Percentiles rank a stretch among this genome's conserved stretches.
Evolutionary conservation across 83 land plant genomes (phyloP).

Genomic region (Larix sibirica): DNA sequence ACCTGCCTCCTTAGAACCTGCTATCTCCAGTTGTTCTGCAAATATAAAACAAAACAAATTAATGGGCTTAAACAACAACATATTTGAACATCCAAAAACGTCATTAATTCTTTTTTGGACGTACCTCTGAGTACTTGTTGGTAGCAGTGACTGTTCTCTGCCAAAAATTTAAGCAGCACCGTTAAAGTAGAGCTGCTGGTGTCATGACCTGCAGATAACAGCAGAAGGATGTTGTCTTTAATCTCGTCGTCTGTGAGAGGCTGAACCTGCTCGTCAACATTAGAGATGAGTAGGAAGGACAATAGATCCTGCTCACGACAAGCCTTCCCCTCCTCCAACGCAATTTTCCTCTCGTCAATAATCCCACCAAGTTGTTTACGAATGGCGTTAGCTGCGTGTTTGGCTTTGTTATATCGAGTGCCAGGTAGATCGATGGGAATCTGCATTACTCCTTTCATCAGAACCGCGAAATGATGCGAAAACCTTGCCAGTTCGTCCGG

Average conservation of each 20-base stretch:
- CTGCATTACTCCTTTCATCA: slow-evolving; percentile 35
- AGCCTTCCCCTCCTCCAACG: slow-evolving; percentile 14
- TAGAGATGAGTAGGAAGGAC: slow-evolving; percentile 17
- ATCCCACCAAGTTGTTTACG: slow-evolving; percentile 1
- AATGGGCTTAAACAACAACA: no score
- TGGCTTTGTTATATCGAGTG: slow-evolving; percentile 27
- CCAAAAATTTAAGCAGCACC: slow-evolving; percentile 32
- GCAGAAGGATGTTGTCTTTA: slow-evolving; percentile 33
- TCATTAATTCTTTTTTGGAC: not conserved
- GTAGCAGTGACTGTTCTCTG: slow-evolving; percentile 31
- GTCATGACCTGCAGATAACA: slow-evolving; percentile 53
- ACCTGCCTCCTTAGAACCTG: slow-evolving; percentile 16
- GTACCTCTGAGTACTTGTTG: slow-evolving; percentile 32
- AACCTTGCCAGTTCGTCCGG: not conserved
- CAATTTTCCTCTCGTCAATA: slow-evolving; percentile 18
- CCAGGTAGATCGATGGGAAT: slow-evolving; percentile 29
- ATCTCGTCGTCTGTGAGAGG: slow-evolving; percentile 43
- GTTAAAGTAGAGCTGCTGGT: slow-evolving; percentile 34
- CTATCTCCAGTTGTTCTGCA: slow-evolving; percentile 29
- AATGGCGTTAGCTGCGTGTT: slow-evolving; percentile 29
- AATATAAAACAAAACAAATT: no score
- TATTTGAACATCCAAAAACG: no score
- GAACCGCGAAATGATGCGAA: slow-evolving; percentile 27
- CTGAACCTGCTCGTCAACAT: slow-evolving; percentile 17
- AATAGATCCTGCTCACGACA: slow-evolving; percentile 15